Conservation (phyloP, 371 early-diverging fungal genomes). For the Mortierella sp. region DNA sequence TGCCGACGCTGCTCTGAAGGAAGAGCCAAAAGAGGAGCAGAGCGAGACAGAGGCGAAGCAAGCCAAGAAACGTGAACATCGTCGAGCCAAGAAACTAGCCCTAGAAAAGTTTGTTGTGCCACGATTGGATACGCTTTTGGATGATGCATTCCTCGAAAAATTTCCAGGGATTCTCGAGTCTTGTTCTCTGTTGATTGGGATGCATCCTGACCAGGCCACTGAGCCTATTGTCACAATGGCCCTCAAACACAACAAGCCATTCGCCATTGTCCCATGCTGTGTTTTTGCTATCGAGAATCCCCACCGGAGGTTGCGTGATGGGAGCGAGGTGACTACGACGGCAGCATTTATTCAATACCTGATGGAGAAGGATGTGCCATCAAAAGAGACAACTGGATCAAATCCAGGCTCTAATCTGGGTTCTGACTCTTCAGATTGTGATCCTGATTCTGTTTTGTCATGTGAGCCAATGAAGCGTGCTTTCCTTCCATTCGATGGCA, state of each 20-base stretch:
- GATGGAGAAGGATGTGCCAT: slow-evolving; percentile 54
- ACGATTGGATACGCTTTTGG: slow-evolving; percentile 52
- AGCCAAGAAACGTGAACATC: slow-evolving; percentile 38
- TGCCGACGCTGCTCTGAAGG: not conserved
- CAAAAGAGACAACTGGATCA: not conserved
- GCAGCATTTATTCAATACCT: slow-evolving; percentile 64
- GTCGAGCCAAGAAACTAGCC: slow-evolving; percentile 23
- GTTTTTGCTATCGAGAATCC: slow-evolving; percentile 64
- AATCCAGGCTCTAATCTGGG: no score
- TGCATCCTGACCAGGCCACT: slow-evolving; percentile 69
- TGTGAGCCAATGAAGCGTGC: slow-evolving; percentile 7
- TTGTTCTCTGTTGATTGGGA: slow-evolving; percentile 59
- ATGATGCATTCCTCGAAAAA: slow-evolving; percentile 53
- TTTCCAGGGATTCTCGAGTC: slow-evolving; percentile 44
- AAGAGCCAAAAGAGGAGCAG: not conserved
- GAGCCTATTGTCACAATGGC: slow-evolving; percentile 66
- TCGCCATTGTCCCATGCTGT: slow-evolving; percentile 70
- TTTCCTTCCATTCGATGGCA: slow-evolving; percentile 51
- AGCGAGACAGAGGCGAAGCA: not conserved
- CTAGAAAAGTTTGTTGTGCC: slow-evolving; percentile 34
- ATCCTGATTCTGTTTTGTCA: not conserved
- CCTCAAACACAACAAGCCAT: slow-evolving; percentile 57
- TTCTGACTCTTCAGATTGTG: not conserved
- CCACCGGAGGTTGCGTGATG: slow-evolving; percentile 49
- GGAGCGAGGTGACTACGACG: slow-evolving; percentile 59